phyloP scores from a whole-genome alignment of 2,329 filamentous ascomycete genomes.

The Septoria linicola region DNA sequence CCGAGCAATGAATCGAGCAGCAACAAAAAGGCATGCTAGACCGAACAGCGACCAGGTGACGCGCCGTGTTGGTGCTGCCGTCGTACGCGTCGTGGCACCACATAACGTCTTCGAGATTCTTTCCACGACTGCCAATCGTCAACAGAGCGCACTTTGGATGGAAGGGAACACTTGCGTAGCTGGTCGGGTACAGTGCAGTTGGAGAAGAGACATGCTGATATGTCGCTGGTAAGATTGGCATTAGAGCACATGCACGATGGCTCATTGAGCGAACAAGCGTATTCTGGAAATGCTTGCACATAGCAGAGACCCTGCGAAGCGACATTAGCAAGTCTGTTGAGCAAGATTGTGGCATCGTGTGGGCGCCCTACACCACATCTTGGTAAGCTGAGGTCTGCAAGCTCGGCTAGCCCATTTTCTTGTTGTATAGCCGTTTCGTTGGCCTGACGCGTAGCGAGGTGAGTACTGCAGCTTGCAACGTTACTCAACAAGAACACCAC shows the following conservation, averaged over 20 bases:
- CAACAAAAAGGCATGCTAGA: slow-evolving; percentile 22
- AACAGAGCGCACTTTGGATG: not conserved
- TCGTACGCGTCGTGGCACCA: slow-evolving; percentile 19
- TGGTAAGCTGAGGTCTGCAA: slow-evolving; percentile 16
- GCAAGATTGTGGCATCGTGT: not conserved
- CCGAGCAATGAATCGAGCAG: slow-evolving; percentile 20
- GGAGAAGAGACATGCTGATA: slow-evolving; percentile 21
- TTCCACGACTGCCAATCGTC: slow-evolving; percentile 15
- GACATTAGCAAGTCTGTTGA: not conserved
- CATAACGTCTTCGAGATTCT: slow-evolving; percentile 22
- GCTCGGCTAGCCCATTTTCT: slow-evolving; percentile 1
- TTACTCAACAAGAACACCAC: not conserved
- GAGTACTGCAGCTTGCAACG: not conserved
- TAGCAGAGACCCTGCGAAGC: slow-evolving; percentile 21
- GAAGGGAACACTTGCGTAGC: slow-evolving; percentile 11
- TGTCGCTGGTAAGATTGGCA: slow-evolving; percentile 22
- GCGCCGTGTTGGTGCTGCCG: slow-evolving; percentile 9
- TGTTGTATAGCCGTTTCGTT: not conserved
- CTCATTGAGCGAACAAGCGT: slow-evolving; percentile 16
- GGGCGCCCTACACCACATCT: slow-evolving; percentile 18
- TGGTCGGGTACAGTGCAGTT: slow-evolving; percentile 26
- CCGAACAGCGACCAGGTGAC: slow-evolving; percentile 24
- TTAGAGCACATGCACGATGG: slow-evolving; percentile 24
- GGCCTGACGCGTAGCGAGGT: not conserved
- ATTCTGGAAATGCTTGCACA: slow-evolving; percentile 23